Conservation (phyloP, 805 yeast species). For the Candida alai region DNA sequence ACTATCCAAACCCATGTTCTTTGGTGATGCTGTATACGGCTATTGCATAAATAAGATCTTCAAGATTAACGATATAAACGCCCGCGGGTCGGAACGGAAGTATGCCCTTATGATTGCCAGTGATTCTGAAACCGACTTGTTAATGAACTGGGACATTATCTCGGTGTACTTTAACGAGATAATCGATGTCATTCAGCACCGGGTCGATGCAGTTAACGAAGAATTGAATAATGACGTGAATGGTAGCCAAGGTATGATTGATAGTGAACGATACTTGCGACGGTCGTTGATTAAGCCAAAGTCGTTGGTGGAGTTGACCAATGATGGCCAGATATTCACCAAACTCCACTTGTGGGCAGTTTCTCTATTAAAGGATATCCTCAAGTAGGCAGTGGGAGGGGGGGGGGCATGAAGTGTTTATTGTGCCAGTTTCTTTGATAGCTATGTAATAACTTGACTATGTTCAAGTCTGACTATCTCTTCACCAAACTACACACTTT, state of each 20-base stretch:
- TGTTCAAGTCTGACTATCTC: no score
- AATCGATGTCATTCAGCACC: constrained; percentile 27
- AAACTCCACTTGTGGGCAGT: constrained; percentile 65
- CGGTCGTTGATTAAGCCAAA: constrained; percentile 54
- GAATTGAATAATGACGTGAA: constrained; percentile 17
- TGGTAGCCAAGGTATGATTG: constrained; percentile 19
- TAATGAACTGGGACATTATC: constrained; percentile 54
- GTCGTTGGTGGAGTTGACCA: constrained; percentile 51
- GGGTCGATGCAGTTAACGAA: constrained; percentile 14
- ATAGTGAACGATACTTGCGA: constrained; percentile 53
- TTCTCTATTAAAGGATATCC: constrained; percentile 39
- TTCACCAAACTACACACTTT: no score
- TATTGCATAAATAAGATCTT: constrained; percentile 57
- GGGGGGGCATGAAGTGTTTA: no score
- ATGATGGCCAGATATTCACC: constrained; percentile 51
- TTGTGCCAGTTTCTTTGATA: no score
- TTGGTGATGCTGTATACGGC: constrained; percentile 61
- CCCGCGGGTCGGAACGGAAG: constrained; percentile 72
- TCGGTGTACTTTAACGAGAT: constrained; percentile 29
- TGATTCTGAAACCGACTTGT: constrained; percentile 49
- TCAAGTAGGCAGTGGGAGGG: no score
- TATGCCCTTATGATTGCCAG: constrained; percentile 57
- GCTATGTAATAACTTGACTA: no score
- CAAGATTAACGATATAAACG: constrained; percentile 59
- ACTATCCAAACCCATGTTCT: constrained; percentile 55